Evolutionary conservation across 805 yeast species (phyloP).

Genomic region (Yarrowia sp.): DNA sequence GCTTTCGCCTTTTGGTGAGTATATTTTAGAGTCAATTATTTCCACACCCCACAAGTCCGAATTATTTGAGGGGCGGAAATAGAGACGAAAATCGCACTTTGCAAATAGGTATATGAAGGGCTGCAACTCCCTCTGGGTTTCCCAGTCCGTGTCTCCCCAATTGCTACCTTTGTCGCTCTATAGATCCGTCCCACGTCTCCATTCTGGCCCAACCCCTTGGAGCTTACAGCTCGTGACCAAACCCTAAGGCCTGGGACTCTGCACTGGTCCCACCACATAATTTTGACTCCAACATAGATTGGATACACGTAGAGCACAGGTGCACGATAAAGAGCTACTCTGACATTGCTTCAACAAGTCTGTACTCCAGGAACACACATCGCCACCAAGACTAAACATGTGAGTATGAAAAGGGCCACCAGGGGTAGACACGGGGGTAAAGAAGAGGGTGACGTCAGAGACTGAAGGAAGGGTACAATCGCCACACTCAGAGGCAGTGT

Average conservation of each 20-base stretch:
- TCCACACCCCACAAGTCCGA: constrained; percentile 10
- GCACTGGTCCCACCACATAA: constrained; percentile 42
- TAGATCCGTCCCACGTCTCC: neutral
- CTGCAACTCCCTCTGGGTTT: neutral
- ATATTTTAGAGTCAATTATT: constrained; percentile 19
- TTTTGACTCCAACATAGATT: constrained; percentile 39
- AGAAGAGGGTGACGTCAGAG: neutral
- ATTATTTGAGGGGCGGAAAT: neutral
- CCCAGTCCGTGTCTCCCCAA: neutral
- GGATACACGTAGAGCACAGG: constrained; percentile 35
- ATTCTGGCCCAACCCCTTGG: constrained; percentile 41
- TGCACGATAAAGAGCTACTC: constrained; percentile 39
- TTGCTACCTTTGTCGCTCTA: no score
- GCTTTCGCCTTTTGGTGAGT: neutral
- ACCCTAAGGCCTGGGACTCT: constrained; percentile 39
- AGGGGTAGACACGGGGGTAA: neutral
- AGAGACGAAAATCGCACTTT: neutral
- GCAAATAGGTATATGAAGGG: neutral
- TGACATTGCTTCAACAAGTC: constrained; percentile 39
- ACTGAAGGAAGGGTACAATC: neutral
- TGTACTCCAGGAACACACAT: constrained; percentile 23
- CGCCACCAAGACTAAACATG: constrained; percentile 16
- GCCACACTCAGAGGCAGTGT: constrained; percentile 10
- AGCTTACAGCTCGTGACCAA: constrained; percentile 34
- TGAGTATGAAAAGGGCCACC: constrained; percentile 5